Base-by-base conservation (phyloP, 495 filamentous ascomycete species). In the Copromyces sp. region DNA sequence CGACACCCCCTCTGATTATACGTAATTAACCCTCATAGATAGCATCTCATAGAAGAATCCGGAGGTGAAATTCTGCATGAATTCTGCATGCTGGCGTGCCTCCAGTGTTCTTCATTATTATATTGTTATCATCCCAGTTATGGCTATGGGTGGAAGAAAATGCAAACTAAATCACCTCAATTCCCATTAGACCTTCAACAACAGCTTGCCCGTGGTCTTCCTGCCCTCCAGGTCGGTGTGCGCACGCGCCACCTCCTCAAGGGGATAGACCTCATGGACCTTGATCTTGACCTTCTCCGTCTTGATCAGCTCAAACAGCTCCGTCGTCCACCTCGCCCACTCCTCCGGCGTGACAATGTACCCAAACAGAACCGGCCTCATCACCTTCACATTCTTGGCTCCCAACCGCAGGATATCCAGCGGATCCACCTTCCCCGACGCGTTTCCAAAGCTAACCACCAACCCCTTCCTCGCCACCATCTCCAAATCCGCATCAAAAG, bases 391-490 rank as follows among this genome's bases (percentile, higher is more conserved):
- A 80, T 95, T 96, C 85, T 98, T 98, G 68, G 89, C 83, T 3
- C 86, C 78, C n/a, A 97, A 82, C 20, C 83, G 82, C 81, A 86
- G 73, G 73, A 98, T 87, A 38, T 87, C 79, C 72, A 99, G 78
- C 4, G 94, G 94, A 59, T 89, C 89, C 5, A 97, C 93, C 6
- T 91, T 85, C 11, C 95, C 95, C 75, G 82, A 85, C 29, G 95
- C 92, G 83, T 97, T 98, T 40, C 95, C 95, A 84, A 95, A 98
- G 76, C 86, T 90, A 35, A 93, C 86, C 73, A 99, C 78, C n/a
- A 86, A 90, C 37, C 95, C 95, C 83, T 97, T 97, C 76, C 90
- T 83, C 76, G 88, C 91, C 24, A 96, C 82, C 73, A 88, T 89
- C 71, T 94, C 90, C 77, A 99, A 79, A 80, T 91, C 91, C 39